Evolutionary conservation across 768 basidiomycete species (phyloP), one percentile per base, ranked within the genome.

Genomic region (Boletus rubroflammeus): DNA sequence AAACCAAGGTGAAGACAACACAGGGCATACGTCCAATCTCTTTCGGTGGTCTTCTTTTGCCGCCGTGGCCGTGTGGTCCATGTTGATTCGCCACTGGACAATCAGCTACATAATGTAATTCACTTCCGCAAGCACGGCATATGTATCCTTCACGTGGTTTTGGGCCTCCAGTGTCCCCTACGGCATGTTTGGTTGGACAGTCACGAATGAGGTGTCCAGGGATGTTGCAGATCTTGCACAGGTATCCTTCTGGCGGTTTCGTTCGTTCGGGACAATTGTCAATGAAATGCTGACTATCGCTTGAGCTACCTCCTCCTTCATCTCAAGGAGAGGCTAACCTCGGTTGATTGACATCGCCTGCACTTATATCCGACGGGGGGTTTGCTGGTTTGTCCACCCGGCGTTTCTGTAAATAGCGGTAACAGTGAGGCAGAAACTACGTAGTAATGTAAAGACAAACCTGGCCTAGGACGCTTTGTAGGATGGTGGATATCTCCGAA

Each of bases 51-150:
- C 76, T 57, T 78, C 76, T 59, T 74, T 71, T 56, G 73, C 72
- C 48, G 63, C 68, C 34, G 67, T 61, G 60, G 34, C 49, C 47
- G 28, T 60, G 74, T 23, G 68, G 56, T 15, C 68, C 74, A 39
- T 73, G 72, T 63, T 79, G 81, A 56, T 84, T 86, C 7, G 84
- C 80, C 14, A 84, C 77, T 6, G 86, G 82, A 62, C 96, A 98
- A 62, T 98, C 94, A 45, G 91, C 84, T 47, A 98, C 80, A 63
- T 83, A 90, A 73, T 98, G 96, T 6, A 78, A 73, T 56, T 88
- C 87, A 64, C 88, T 91, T 36, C 88, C 93, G 69, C 95, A 98
- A 2, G 93, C 92, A 36, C 91, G 81, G 72, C 95, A 98, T 13
- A 90, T 81, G 62, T 98, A 98, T 50, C 90, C 92, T 56, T 85